Evolutionary conservation across 2,329 filamentous ascomycete species (phyloP), one percentile per base, ranked within the genome.

Genomic region (Aspergillus tamarii): DNA sequence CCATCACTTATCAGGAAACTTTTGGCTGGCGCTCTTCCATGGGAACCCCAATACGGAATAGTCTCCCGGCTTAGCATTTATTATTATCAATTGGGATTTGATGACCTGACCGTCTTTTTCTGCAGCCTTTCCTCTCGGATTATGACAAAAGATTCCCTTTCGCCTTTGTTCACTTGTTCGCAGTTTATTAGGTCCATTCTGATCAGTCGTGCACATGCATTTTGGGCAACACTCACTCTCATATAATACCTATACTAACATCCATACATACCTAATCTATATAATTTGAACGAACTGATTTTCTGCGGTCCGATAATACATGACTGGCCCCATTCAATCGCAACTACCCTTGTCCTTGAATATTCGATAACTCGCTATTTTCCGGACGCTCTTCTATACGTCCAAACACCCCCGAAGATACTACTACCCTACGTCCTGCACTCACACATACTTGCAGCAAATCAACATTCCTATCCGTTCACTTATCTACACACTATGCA

Each of bases 21-120:
- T 48, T 23, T 52, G 12, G 30, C 26, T 23, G 45, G 11, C 45
- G 14, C 26, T 19, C 30, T 52, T 32, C 28, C 23, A 28, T 19
- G n/a, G 26, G 26, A n/a, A n/a, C 16, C 48, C 48, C 28, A 30
- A 52, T 52, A 30, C 28, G 48, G 48, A 32, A 52, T 52, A 52
- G 48, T 52, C 28, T 32, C 28, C 28, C 28, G 48, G 48, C 48
- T 21, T 39, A 59, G 43, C 8, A 32, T 36, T 41, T 12, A 34
- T 34, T 39, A 41, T 41, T n/a, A 41, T n/a, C 19, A n/a, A 41
- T n/a, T 41, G 28, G 28, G 28, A 39, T 32, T 43, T 46, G 57
- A 50, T 16, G 11, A 52, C 11, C 28, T 52, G 57, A 59, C 57
- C 57, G 57, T 59, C 57, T 59, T 59, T 59, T 59, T 32, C 21